Base-by-base conservation (phyloP, 768 basidiomycete genomes). In the Punctularia strigosozonata region DNA sequence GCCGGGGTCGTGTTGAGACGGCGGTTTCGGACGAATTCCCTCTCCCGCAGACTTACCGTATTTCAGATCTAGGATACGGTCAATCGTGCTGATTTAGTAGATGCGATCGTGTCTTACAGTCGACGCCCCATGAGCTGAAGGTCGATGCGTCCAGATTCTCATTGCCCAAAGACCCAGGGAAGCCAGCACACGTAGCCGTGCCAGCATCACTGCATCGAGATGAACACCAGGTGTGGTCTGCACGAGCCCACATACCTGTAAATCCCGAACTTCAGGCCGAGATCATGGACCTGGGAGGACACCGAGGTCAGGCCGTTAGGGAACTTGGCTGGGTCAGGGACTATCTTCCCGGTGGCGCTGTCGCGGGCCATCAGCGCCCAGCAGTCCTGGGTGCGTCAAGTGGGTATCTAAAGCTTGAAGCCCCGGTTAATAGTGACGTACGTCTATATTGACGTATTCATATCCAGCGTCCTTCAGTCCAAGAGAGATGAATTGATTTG, bases 81-180 rank as follows among this genome's bases (percentile, higher is more conserved):
- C 21, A 41, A 34, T 39, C 26, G 21, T 18, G 13, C 6, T 15
- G 13, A 31, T 18, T 5, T 7, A n/a, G 26, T 25, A n/a, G 38
- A 38, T 5, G 22, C 18, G 10, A 20, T 20, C 23, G 33, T n/a
- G 2, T 43, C 52, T 42, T 32, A 57, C 57, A 73, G 43, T 75
- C 73, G 30, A 76, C 61, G 5, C 68, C 70, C 74, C 74, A 76
- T 20, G 60, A 61, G 38, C 48, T 58, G 47, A 68, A 76, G 4
- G 73, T 72, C 17, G 61, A 54, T 1, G 72, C 74, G 51, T 75
- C 74, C 24, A 67, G 53, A 8, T 36, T 44, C 46, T 76, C 74
- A 35, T 59, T 56, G 12, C 68, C 70, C 10, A 75, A 50, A 2
- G 73, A 75, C n/a, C 63, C 73, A n/a, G 73, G 73, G 47, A 50